Evolutionary conservation across 2,329 filamentous ascomycete species (phyloP), one percentile per base, ranked within the genome.

Genomic region (Cordyceps tenuipes): DNA sequence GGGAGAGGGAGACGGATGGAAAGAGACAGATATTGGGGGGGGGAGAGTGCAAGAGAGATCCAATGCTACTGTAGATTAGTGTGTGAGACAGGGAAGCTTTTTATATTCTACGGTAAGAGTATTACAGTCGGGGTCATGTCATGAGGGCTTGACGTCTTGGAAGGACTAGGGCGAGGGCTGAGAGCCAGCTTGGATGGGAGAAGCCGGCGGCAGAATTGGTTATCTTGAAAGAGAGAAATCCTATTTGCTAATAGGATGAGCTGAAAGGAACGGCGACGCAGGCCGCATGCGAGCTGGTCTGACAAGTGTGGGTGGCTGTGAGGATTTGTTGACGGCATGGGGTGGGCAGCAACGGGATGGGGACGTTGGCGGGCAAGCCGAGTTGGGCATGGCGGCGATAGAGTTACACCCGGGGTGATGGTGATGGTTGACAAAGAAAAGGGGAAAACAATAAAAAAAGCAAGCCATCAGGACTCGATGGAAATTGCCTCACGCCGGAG

Each of bases 401-500:
- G 3, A 8, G 29, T 29, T 29, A 29, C 29, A 6, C 29, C 29
- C 7, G 7, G 29, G 29, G 29, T 29, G 23, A 23, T 23, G 23
- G 23, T 23, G 23, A 29, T 29, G 5, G 5, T 29, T 8, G 43
- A 50, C n/a, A 49, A n/a, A n/a, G 8, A 19, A 23, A 23, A 57
- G 23, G n/a, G 36, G 21, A 29, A 12, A 9, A 36, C 29, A 26
- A 53, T 2, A 53, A 23, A 23, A 23, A 53, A 17, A 53, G 12
- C 43, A 17, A 53, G 12, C 43, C 7, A 56, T 5, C 15, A 21
- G n/a, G 43, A 46, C 43, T 46, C 43, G 43, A 46, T 23, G 31
- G 47, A 58, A 58, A 58, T 58, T 58, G 55, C 47, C 55, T 58
- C 55, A 58, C 31, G 36, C 36, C 55, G 7, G 36, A 58, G 55